Evolutionary conservation across 2,329 filamentous ascomycete species (phyloP).

Genomic region (Trichothecium sympodiale): DNA sequence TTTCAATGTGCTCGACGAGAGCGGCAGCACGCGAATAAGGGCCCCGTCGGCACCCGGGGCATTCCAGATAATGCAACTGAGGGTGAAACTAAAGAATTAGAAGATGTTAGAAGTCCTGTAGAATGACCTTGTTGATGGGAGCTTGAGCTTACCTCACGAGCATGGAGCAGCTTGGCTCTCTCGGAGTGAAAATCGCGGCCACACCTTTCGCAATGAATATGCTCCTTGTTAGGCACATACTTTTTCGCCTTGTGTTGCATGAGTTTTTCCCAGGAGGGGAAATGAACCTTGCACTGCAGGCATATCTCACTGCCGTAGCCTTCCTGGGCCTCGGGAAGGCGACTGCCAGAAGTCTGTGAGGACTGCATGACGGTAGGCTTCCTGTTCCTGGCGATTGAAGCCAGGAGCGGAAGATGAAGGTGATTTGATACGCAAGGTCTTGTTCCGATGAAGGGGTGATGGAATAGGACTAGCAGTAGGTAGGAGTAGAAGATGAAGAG

Average conservation of each 20-base stretch:
- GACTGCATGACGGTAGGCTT: too few relatives aligned
- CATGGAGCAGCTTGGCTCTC: slow-evolving; percentile 19
- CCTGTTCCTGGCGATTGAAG: too few relatives aligned
- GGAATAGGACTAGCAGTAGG: too few relatives aligned
- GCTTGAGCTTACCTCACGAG: slow-evolving; percentile 24
- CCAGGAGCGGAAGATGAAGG: too few relatives aligned
- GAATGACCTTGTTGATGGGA: too few relatives aligned
- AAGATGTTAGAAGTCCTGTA: too few relatives aligned
- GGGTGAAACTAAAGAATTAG: slow-evolving; percentile 22
- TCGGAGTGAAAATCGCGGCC: slow-evolving; percentile 22
- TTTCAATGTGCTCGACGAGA: slow-evolving; percentile 36
- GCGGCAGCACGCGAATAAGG: slow-evolving; percentile 23
- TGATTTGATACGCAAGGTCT: too few relatives aligned
- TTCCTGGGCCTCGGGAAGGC: too few relatives aligned
- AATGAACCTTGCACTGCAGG: slow-evolving; percentile 16
- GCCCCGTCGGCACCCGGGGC: slow-evolving; percentile 31
- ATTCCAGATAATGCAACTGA: slow-evolving; percentile 27
- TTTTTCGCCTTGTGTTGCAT: slow-evolving; percentile 19
- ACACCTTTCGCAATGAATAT: slow-evolving; percentile 28
- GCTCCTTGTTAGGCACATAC: slow-evolving; percentile 11
- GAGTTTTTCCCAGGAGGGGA: slow-evolving; percentile 13
- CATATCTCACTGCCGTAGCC: slow-evolving; percentile 13
- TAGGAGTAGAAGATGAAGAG: too few relatives aligned
- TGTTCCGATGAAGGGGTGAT: too few relatives aligned
- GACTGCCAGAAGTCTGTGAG: too few relatives aligned